Conservation (phyloP, 148 eudicot genomes). For the Silene uniflora region DNA sequence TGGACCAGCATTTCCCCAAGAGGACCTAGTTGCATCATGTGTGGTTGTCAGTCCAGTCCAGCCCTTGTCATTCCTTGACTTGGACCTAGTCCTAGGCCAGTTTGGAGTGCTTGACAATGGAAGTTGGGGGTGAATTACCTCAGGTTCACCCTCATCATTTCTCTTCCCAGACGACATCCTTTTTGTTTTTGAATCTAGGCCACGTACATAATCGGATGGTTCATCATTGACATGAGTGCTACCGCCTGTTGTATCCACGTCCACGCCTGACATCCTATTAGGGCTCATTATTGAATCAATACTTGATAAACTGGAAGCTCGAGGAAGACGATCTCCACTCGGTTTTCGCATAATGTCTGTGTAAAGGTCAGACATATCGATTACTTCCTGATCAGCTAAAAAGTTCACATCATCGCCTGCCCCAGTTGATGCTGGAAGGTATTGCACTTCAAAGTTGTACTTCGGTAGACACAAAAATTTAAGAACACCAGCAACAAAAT, state of each 20-base stretch:
- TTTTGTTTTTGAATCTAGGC: slow-evolving; percentile 76
- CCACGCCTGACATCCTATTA: slow-evolving; percentile 66
- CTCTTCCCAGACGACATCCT: slow-evolving; percentile 80
- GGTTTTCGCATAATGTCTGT: slow-evolving; percentile 86
- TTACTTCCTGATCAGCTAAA: slow-evolving; percentile 52
- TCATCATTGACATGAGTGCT: slow-evolving; percentile 74
- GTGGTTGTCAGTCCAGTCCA: slow-evolving; percentile 69
- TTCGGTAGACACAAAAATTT: slow-evolving; percentile 90
- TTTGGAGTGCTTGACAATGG: slow-evolving; percentile 75
- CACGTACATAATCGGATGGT: slow-evolving; percentile 96
- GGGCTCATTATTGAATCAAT: slow-evolving; percentile 97
- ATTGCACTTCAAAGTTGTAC: slow-evolving; percentile 82
- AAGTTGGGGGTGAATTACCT: slow-evolving; percentile 84
- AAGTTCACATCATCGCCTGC: slow-evolving; percentile 42
- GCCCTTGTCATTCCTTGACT: slow-evolving; percentile 73
- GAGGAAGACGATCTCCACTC: slow-evolving; percentile 71
- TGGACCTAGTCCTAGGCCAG: slow-evolving; percentile 95
- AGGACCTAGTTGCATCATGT: slow-evolving; percentile 55
- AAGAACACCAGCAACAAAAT: slow-evolving; percentile 92
- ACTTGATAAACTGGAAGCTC: slow-evolving; percentile 93
- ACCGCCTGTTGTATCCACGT: slow-evolving; percentile 71
- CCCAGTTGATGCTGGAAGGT: slow-evolving; percentile 64
- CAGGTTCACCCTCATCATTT: slow-evolving; percentile 67
- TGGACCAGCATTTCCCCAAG: slow-evolving; percentile 69
- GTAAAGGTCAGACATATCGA: slow-evolving; percentile 87